A percentile compares a stretch with the other conserved stretches of the same genome.
Conservation (phyloP, 768 basidiomycete genomes). For the Rhodotorula kratochvilovae region DNA sequence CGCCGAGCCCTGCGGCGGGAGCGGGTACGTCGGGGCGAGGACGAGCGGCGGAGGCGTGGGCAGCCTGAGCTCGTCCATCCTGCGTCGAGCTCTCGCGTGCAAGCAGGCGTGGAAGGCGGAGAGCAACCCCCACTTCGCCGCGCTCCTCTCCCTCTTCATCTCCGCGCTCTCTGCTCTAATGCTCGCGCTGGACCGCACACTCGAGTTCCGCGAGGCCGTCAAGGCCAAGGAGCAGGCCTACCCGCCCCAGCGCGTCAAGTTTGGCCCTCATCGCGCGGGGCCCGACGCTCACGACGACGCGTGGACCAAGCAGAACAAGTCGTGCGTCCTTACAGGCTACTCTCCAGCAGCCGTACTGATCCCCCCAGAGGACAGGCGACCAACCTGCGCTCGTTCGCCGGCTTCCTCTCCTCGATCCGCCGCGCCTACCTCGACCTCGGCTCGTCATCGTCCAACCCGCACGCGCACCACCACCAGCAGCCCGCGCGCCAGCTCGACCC, state of each 20-base stretch:
- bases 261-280: background rate
- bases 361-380: constrained; percentile 10
- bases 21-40: background rate
- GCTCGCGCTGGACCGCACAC: constrained; percentile 8
- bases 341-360: background rate
- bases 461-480: background rate
- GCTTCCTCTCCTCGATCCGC: constrained; percentile 66
- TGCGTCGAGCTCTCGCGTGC: background rate
- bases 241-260: constrained; percentile 17
- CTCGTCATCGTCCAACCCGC: constrained; percentile 45
- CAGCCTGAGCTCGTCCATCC: constrained; percentile 4
- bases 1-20: background rate
- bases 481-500: constrained; percentile 21
- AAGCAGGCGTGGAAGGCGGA: background rate
- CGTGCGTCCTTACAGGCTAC: background rate
- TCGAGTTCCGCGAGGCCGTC: constrained; percentile 24
- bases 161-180: background rate
- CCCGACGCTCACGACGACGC: constrained; percentile 11
- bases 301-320: constrained; percentile 35
- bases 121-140: background rate
- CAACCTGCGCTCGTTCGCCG: constrained; percentile 32
- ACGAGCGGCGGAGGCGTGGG: constrained; percentile 7
- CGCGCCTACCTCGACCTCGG: constrained; percentile 82
- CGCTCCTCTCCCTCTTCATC: too few species aligned
- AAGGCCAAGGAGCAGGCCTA: background rate